Percentiles rank a stretch among this genome's conserved stretches.
These are phyloP conservation scores for Chytriomyces sp. DNA, from an alignment of 192 early-diverging fungal species.

Conservation along the genomic window DNA sequence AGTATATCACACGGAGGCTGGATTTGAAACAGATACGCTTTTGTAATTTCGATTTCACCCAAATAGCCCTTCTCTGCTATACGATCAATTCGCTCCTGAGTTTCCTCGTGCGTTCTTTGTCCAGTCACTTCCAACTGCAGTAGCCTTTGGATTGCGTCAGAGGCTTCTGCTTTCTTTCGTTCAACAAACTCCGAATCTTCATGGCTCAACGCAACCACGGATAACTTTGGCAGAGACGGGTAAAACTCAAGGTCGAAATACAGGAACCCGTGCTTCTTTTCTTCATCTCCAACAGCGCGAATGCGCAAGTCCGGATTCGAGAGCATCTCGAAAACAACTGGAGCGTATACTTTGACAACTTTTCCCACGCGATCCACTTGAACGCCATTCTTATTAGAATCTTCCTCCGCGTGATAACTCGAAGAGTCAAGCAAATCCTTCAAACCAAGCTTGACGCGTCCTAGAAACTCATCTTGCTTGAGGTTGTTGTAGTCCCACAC, in stretches of 20 bases:
- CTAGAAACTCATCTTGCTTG: slow-evolving; percentile 80
- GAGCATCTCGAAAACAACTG: too few relatives aligned
- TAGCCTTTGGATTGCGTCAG: neutral
- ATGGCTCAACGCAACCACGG: neutral
- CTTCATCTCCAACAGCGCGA: too few relatives aligned
- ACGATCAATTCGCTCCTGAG: neutral
- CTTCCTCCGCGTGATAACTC: slow-evolving; percentile 1
- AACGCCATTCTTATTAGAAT: slow-evolving; percentile 43
- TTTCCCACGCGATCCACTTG: slow-evolving; percentile 26
- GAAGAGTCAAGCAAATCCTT: slow-evolving; percentile 31
- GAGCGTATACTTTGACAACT: too few relatives aligned
- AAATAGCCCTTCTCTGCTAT: slow-evolving; percentile 8
- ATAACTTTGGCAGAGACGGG: neutral
- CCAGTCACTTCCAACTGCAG: neutral
- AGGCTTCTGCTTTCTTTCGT: neutral
- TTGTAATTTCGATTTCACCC: neutral
- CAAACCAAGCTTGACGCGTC: slow-evolving; percentile 54
- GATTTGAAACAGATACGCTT: neutral
- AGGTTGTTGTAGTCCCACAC: slow-evolving; percentile 88
- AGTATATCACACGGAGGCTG: slow-evolving; percentile 8
- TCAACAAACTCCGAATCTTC: slow-evolving; percentile 24
- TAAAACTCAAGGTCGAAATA: slow-evolving; percentile 25
- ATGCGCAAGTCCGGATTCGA: too few relatives aligned
- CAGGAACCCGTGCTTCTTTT: slow-evolving; percentile 21
- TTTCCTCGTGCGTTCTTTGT: slow-evolving; percentile 1